phyloP scores from a whole-genome alignment of 345 rosid species.

The Hypericum perforatum region DNA sequence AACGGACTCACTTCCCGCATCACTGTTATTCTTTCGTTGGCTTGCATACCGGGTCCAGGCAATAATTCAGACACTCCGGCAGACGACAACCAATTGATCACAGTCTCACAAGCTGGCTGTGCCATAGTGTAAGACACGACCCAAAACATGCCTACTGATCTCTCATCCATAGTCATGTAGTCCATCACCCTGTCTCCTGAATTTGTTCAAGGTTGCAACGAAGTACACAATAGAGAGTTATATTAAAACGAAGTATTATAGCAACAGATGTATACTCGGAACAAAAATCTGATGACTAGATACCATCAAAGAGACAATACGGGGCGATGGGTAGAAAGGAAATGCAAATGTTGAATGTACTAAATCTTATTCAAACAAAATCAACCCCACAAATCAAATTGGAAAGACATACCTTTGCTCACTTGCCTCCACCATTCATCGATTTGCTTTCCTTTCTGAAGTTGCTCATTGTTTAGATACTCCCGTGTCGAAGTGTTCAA shows the following conservation, averaged over 20 bases:
- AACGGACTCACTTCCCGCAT: conserved; percentile 90
- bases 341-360: conserved; percentile 2
- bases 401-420: conserved; percentile 59
- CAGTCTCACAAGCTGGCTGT: conserved; percentile 84
- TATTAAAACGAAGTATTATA: too few species aligned
- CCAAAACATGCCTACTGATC: conserved; percentile 98
- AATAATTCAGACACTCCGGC: conserved; percentile 63
- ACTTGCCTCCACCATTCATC: conserved; percentile 99
- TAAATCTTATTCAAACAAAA: conserved; percentile 1
- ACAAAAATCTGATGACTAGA: too few species aligned
- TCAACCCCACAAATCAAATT: conserved; percentile 5
- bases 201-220: neutral
- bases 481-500: conserved; percentile 77
- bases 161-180: conserved; percentile 93
- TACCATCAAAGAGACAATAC: too few species aligned
- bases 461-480: conserved; percentile 77
- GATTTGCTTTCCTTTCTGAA: conserved; percentile 92
- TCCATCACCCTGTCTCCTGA: conserved; percentile 91
- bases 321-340: too few species aligned
- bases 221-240: too few species aligned
- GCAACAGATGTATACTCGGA: too few species aligned
- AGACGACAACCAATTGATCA: conserved; percentile 71
- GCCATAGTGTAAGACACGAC: conserved; percentile 95
- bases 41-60: conserved; percentile 48
- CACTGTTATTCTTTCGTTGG: conserved; percentile 70